Conservation (phyloP, 2,329 filamentous ascomycete genomes). For the Penicillium sp. region DNA sequence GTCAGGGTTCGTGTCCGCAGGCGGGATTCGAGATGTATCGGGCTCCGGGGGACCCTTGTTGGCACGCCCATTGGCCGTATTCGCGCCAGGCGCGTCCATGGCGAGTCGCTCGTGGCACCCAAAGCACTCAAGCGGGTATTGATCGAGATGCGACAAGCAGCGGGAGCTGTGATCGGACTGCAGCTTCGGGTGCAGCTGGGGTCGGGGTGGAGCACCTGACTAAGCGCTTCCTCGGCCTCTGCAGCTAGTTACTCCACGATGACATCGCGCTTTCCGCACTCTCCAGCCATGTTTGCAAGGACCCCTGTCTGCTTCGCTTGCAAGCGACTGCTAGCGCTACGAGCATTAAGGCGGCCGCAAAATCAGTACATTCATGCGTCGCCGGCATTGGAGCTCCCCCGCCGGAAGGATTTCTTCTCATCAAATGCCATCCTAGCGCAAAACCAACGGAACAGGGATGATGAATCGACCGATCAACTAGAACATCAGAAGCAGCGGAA, state of each 20-base stretch:
- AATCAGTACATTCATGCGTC: slow-evolving; percentile 36
- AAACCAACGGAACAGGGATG: slow-evolving; percentile 27
- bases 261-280: slow-evolving; percentile 12
- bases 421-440: slow-evolving; percentile 58
- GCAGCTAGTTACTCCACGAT: slow-evolving; percentile 6
- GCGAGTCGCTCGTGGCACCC: slow-evolving; percentile 29
- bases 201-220: slow-evolving; percentile 21
- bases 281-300: slow-evolving; percentile 31
- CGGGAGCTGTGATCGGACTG: slow-evolving; percentile 12
- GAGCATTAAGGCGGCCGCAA: slow-evolving; percentile 29
- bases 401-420: slow-evolving; percentile 64
- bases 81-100: slow-evolving; percentile 42
- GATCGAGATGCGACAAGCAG: slow-evolving; percentile 21
- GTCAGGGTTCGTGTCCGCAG: slow-evolving; percentile 13
- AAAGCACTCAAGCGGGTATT: slow-evolving; percentile 19
- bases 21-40: slow-evolving; percentile 19
- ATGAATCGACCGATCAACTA: slow-evolving; percentile 13
- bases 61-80: slow-evolving; percentile 25
- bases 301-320: slow-evolving; percentile 32
- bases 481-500: slow-evolving; percentile 43
- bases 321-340: slow-evolving; percentile 28
- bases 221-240: slow-evolving; percentile 17
- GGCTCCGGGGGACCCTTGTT: slow-evolving; percentile 19
- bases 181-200: slow-evolving; percentile 19
- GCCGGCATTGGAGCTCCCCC: slow-evolving; percentile 38